A percentile compares a stretch with the other conserved stretches of the same genome.
Conservation (phyloP, 2,329 filamentous ascomycete genomes). For the Nemania sp. region DNA sequence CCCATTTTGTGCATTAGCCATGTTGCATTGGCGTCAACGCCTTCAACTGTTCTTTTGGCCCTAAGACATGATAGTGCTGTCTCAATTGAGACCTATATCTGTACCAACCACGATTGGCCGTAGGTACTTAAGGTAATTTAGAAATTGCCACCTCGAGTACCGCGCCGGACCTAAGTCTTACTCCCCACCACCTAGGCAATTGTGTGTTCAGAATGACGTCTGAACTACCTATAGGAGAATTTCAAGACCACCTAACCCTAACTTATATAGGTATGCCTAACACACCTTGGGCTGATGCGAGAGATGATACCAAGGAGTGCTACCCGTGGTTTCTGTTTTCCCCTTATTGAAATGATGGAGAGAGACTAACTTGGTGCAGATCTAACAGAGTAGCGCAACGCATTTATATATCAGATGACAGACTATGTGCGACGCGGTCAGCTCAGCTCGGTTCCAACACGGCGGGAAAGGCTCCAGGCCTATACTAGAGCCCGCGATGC, state of each 20-base stretch:
- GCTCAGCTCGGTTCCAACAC: constrained; percentile 20
- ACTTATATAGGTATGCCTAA: too few species aligned
- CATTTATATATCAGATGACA: not conserved
- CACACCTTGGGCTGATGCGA: too few species aligned
- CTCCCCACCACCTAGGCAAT: too few species aligned
- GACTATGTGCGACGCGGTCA: not conserved
- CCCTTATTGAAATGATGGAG: not conserved
- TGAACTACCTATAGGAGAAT: too few species aligned
- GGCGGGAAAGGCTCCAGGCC: constrained; percentile 10
- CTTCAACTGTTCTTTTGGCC: constrained; percentile 17
- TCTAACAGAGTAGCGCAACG: not conserved
- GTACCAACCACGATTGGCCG: not conserved
- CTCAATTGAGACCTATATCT: not conserved
- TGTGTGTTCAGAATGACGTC: not conserved
- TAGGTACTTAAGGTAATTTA: not conserved
- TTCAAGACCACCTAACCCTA: too few species aligned
- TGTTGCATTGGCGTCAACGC: constrained; percentile 13
- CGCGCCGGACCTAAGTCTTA: too few species aligned
- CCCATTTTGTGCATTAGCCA: constrained; percentile 21
- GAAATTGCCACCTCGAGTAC: not conserved
- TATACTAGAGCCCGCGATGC: not conserved
- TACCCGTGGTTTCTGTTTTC: too few species aligned
- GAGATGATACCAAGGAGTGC: too few species aligned
- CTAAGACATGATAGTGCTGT: not conserved
- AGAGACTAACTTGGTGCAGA: not conserved